phyloP scores from a whole-genome alignment of 2,329 filamentous ascomycete species.

The Thelonectria blattea region DNA sequence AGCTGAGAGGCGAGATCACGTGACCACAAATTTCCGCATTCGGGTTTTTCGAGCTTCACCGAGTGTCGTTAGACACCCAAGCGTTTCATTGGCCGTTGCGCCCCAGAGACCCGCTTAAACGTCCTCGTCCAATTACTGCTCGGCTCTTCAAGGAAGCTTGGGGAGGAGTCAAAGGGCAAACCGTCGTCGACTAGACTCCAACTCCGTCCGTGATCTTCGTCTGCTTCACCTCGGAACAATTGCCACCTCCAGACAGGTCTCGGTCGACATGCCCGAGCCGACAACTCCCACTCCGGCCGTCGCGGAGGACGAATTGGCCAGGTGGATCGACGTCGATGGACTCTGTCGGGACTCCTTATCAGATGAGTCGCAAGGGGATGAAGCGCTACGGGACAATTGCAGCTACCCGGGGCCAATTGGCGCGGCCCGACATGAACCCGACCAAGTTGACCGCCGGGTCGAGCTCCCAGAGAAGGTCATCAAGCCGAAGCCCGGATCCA shows the following conservation, averaged over 20 bases:
- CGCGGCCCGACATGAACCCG: constrained; percentile 1
- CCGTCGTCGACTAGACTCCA: constrained; percentile 13
- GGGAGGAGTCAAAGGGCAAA: background rate
- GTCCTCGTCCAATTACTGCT: constrained; percentile 6
- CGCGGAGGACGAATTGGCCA: constrained; percentile 30
- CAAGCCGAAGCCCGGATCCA: constrained; percentile 1
- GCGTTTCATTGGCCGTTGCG: constrained; percentile 13
- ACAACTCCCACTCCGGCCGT: background rate
- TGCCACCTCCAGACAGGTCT: constrained; percentile 3
- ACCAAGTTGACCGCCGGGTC: constrained; percentile 1
- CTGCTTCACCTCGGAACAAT: background rate
- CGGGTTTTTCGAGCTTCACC: constrained; percentile 23
- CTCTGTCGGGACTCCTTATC: constrained; percentile 30
- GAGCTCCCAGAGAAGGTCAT: constrained; percentile 8
- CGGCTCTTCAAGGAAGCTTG: background rate
- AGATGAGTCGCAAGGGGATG: constrained; percentile 19
- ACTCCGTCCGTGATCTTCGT: constrained; percentile 1
- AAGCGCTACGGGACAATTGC: constrained; percentile 21
- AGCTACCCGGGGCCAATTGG: constrained; percentile 18
- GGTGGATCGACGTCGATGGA: constrained; percentile 33
- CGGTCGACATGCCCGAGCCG: background rate
- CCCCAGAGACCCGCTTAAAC: background rate
- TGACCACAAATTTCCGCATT: constrained; percentile 18
- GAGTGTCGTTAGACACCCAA: constrained; percentile 4
- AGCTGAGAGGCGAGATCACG: constrained; percentile 11